Base-by-base conservation (phyloP, 108 stramenopile genomes). In the Pseudonitzschia delicatissima region DNA sequence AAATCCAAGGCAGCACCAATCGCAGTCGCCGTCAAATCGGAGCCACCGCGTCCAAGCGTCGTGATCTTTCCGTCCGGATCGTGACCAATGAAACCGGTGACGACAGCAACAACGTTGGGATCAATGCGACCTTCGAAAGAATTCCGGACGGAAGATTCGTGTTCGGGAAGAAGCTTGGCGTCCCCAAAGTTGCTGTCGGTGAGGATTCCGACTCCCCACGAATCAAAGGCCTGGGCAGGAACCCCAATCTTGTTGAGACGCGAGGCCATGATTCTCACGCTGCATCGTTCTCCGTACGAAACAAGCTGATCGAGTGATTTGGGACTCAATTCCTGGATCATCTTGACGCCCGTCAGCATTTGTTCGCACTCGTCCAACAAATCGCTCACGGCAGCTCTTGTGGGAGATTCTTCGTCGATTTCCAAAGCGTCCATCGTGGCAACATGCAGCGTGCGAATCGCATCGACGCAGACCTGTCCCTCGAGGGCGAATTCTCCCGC, bases 21-120 rank as follows among this genome's bases (percentile, higher is more conserved):
- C 5, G 92, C 91, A 0, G 98, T 96, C 1, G 98, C 98, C 15
- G 95, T 96, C 71, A 98, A 83, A 71, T 98, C 98, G 37, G 82
- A 84, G 25, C 98, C 98, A 29, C 98, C 98, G 33, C 98, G 80
- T 21, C 95, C 98, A 31, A 98, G 74, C 5, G 98, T 98, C 8
- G 98, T 98, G 57, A 98, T 97, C 26, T 76, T 80, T 26, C 86
- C 90, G 42, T 91, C 78, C 2, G 80, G 74, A 51, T 93, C 86
- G 44, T 98, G 90, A 28, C 90, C 98, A 64, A 98, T 92, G 69
- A 97, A 98, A 13, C 98, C 98, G 6, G 98, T 97, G 0, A 98
- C 96, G 8, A 98, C 94, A 4, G 96, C 93, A 32, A 98, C 98
- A 6, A 91, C 83, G 68, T 82, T 76, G 5, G 82, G 83, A 67